phyloP scores from a whole-genome alignment of 345 rosid species.

The Lepidium aucheri region DNA sequence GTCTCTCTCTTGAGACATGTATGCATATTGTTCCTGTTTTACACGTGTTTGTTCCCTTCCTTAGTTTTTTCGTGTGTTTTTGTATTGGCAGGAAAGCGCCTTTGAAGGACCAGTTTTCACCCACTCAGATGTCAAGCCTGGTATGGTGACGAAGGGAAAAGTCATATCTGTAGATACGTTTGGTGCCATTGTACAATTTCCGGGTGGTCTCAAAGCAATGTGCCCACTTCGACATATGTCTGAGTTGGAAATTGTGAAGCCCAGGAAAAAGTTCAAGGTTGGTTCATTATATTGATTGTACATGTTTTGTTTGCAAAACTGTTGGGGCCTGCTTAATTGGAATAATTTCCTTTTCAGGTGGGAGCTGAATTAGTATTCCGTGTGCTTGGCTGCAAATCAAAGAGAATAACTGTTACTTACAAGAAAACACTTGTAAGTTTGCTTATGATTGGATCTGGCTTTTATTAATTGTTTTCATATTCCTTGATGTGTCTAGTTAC shows the following conservation, averaged over 20 bases:
- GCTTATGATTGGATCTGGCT: slow-evolving; percentile 12
- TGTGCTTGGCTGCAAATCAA: slow-evolving; percentile 92
- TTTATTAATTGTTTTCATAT: slow-evolving; percentile 6
- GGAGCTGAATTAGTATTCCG: slow-evolving; percentile 87
- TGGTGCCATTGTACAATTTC: slow-evolving; percentile 94
- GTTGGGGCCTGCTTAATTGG: slow-evolving; percentile 8
- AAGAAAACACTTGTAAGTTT: slow-evolving; percentile 89
- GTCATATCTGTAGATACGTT: slow-evolving; percentile 62
- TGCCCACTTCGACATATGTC: slow-evolving; percentile 96
- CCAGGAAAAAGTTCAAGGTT: slow-evolving; percentile 86
- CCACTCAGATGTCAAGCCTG: slow-evolving; percentile 96
- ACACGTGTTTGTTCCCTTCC: neutral
- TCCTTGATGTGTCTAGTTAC: slow-evolving; percentile 1
- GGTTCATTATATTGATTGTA: neutral
- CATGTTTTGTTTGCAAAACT: slow-evolving; percentile 6
- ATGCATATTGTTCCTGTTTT: neutral
- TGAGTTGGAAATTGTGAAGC: slow-evolving; percentile 84
- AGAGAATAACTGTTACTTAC: slow-evolving; percentile 91
- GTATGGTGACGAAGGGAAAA: slow-evolving; percentile 85
- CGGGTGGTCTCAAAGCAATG: slow-evolving; percentile 95
- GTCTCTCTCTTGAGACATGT: neutral
- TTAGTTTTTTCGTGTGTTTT: slow-evolving; percentile 10
- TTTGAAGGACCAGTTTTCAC: slow-evolving; percentile 89
- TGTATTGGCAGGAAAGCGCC: slow-evolving; percentile 65
- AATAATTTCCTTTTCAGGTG: slow-evolving; percentile 40